Base-by-base conservation (phyloP, 192 early-diverging fungal genomes). In the Gigaspora rosea region DNA sequence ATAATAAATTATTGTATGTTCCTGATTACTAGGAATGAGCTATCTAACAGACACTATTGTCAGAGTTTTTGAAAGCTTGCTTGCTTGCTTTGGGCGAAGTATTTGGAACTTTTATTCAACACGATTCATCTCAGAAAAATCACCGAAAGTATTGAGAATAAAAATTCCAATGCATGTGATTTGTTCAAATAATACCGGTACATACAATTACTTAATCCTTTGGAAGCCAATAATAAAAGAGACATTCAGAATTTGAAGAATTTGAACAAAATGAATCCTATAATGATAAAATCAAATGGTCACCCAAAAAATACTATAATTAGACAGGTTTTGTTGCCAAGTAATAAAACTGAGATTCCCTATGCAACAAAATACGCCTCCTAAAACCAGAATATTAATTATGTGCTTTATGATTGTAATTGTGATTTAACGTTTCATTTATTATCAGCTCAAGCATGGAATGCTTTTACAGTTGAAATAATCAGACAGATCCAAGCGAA, bases 401-500 rank as follows among this genome's bases (percentile, higher is more conserved):
- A 50, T 27, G 49, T 18, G 4, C n/a, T 71, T 52, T 27, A 71
- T 32, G 10, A 49, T 52, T 35, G 52, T 27, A 32, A 74, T 16
- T 16, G 9, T 13, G 13, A 22, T 22, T 20, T 74, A 10, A 27
- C 27, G 27, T 27, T 47, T 73, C 16, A 66, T 36, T n/a, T 79
- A 79, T 32, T 57, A 11, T 68, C 71, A 76, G 61, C 63, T 56
- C 77, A 89, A 79, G 68, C 76, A 36, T 82, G 86, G 2, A 94
- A 93, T 63, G 80, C 82, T 11, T 86, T 88, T 78, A 91, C 89
- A 7, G 80, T 92, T 22, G 79, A 83, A 59, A 84, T 95, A n/a
- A 82, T 95, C 13, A 78, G 79, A 33, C 80, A 87, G 13, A 85
- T 95, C 12, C 80, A 86, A 47, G 78, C 80, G 18, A 95, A 93